Percentiles rank a stretch among this genome's conserved stretches.
phyloP scores from a whole-genome alignment of 176 grass and related monocot species.

The bread wheat (Triticum aestivum) region IWGSC_CS_RefSeq_v2.1 NC_057800.1:617028673-617029172 shows the following conservation, averaged over 20 bases:
- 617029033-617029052: constrained; percentile 52
- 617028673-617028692: constrained; percentile 49
- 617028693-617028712: constrained; percentile 58
- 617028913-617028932: constrained; percentile 56
- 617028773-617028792: constrained; percentile 62
- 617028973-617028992: constrained; percentile 62
- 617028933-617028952: constrained; percentile 76
- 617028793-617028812: constrained; percentile 48
- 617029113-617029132: constrained; percentile 77
- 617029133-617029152: constrained; percentile 73
- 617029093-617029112: constrained; percentile 78
- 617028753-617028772: constrained; percentile 63
- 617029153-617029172: constrained; percentile 70
- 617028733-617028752: constrained; percentile 73
- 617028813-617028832: constrained; percentile 61
- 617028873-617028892: constrained; percentile 54
- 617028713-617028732: constrained; percentile 59
- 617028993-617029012: constrained; percentile 58
- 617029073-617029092: constrained; percentile 59
- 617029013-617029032: constrained; percentile 46
- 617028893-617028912: constrained; percentile 44
- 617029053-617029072: constrained; percentile 62
- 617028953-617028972: constrained; percentile 69
- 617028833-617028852: constrained; percentile 67
- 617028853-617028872: constrained; percentile 72